These are phyloP conservation scores for Xanthoconium stramineum DNA, from an alignment of 768 basidiomycete genomes.

Conservation along the genomic window DNA sequence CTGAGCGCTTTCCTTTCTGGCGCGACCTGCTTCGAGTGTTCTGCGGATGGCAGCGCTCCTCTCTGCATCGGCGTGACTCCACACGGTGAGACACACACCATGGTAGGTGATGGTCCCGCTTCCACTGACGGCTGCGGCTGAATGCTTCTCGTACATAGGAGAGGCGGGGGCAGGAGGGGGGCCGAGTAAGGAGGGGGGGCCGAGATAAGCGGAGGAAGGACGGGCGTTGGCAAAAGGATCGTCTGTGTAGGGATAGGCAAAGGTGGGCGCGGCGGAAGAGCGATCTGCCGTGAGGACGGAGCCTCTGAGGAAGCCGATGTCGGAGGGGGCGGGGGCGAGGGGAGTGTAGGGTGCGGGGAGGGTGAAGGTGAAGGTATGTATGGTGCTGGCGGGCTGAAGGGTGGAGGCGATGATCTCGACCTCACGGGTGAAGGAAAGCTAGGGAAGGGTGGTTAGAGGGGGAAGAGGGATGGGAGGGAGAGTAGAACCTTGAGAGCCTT, in stretches of 20 bases:
- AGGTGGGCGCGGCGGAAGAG: slow-evolving; percentile 62
- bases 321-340: slow-evolving; percentile 68
- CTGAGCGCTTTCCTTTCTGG: slow-evolving; percentile 77
- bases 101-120: slow-evolving; percentile 62
- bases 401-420: slow-evolving; percentile 96
- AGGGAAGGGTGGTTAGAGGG: neutral
- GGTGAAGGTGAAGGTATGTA: slow-evolving; percentile 88
- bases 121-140: slow-evolving; percentile 35
- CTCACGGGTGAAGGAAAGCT: slow-evolving; percentile 91
- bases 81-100: slow-evolving; percentile 91
- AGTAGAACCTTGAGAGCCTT: slow-evolving; percentile 79
- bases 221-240: slow-evolving; percentile 68
- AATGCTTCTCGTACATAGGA: slow-evolving; percentile 33
- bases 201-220: slow-evolving; percentile 77
- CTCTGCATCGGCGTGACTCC: slow-evolving; percentile 92
- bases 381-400: slow-evolving; percentile 87
- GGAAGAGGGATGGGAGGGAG: neutral
- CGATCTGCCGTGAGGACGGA: slow-evolving; percentile 70
- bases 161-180: slow-evolving; percentile 29
- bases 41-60: slow-evolving; percentile 81
- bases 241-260: slow-evolving; percentile 69
- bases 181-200: slow-evolving; percentile 63
- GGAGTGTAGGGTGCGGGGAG: slow-evolving; percentile 75
- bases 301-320: slow-evolving; percentile 56
- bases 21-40: slow-evolving; percentile 74